Percentiles rank a stretch among this genome's conserved stretches.
Evolutionary conservation across 768 basidiomycete species (phyloP).

Genomic region (Panellus pusillus): DNA sequence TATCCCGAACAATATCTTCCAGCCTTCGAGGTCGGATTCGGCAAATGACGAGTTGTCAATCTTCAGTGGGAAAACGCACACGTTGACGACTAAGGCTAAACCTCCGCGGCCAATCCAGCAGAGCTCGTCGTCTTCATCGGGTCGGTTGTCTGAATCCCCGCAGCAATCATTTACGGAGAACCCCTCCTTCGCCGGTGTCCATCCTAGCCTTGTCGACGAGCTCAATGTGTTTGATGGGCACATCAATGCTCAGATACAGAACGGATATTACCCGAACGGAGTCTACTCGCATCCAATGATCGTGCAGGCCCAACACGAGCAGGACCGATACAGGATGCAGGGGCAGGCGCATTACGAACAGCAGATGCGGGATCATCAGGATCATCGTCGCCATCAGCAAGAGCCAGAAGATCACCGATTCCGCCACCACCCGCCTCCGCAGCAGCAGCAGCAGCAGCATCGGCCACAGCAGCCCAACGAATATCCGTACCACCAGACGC

Average conservation of each 20-base stretch:
- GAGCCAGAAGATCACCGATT: constrained; percentile 23
- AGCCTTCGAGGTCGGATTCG: constrained; percentile 43
- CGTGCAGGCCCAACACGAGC: constrained; percentile 22
- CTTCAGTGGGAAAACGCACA: constrained; percentile 75
- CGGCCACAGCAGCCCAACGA: constrained; percentile 24
- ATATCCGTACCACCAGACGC: constrained; percentile 20
- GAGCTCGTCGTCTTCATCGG: constrained; percentile 21
- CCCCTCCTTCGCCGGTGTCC: constrained; percentile 47
- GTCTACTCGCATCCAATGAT: constrained; percentile 33
- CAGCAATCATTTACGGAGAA: constrained; percentile 33
- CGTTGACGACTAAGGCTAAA: constrained; percentile 49
- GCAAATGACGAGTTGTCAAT: constrained; percentile 71
- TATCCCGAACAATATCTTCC: constrained; percentile 60
- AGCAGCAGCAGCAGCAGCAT: constrained; percentile 15
- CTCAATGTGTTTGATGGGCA: constrained; percentile 57
- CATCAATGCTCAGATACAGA: constrained; percentile 50
- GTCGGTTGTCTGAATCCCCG: constrained; percentile 33
- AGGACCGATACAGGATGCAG: constrained; percentile 25
- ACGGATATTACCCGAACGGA: constrained; percentile 42
- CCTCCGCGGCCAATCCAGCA: constrained; percentile 15
- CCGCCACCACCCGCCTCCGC: constrained; percentile 24
- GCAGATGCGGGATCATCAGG: constrained; percentile 29
- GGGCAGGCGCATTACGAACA: constrained; percentile 28
- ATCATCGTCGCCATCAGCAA: constrained; percentile 26
- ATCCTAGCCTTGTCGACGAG: constrained; percentile 57